These are phyloP conservation scores for Entamoeba invadens DNA, from an alignment of 208 protist species.

Conservation along the genomic window DNA sequence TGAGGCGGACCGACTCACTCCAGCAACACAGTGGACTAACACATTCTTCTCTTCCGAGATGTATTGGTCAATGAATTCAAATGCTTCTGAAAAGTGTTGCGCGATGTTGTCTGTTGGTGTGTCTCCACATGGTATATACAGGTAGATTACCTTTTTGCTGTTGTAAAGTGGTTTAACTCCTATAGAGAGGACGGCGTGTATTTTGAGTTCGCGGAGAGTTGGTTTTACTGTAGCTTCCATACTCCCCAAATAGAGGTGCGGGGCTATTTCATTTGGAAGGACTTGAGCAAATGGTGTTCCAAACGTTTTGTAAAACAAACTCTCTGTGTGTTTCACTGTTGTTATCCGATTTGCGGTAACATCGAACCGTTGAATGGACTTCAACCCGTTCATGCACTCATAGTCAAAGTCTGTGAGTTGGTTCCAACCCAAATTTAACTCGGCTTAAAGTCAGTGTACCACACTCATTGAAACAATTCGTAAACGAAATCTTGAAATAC, in stretches of 20 bases:
- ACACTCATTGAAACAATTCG: neutral
- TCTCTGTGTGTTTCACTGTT: neutral
- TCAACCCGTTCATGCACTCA: neutral
- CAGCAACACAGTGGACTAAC: neutral
- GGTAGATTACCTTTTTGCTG: neutral
- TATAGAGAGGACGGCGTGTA: neutral
- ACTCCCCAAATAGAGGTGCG: neutral
- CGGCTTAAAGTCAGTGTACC: neutral
- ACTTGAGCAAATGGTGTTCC: neutral
- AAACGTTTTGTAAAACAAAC: neutral
- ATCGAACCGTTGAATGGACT: neutral
- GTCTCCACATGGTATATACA: neutral
- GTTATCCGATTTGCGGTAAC: neutral
- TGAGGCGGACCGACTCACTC: neutral
- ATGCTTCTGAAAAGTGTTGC: neutral
- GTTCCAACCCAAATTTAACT: neutral
- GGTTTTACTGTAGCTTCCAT: neutral
- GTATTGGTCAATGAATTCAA: neutral
- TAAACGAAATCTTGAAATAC: neutral
- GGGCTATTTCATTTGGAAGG: neutral
- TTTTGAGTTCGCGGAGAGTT: neutral
- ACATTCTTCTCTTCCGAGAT: neutral
- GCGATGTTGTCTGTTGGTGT: neutral
- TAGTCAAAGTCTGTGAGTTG: neutral
- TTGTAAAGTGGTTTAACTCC: neutral